phyloP scores from a whole-genome alignment of 345 rosid genomes.

The Populus nigra region DNA sequence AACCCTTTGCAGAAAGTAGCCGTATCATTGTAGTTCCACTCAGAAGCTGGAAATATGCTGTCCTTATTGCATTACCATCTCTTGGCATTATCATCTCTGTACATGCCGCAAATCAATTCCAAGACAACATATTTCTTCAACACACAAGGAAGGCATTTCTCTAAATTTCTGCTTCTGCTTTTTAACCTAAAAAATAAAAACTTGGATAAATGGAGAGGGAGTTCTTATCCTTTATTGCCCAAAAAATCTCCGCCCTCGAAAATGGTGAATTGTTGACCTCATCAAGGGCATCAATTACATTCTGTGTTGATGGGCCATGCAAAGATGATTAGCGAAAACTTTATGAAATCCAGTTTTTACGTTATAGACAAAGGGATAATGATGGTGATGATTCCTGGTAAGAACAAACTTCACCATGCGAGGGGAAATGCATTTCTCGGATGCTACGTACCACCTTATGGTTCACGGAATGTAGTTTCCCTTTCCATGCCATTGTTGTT shows the following conservation, averaged over 20 bases:
- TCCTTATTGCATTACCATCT: conserved; percentile 29
- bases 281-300: background rate
- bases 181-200: too few relatives aligned
- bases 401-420: conserved; percentile 9
- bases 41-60: conserved; percentile 45
- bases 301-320: background rate
- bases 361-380: background rate
- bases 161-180: background rate
- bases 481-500: too few relatives aligned
- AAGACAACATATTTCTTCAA: background rate
- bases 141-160: too few relatives aligned
- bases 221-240: background rate
- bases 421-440: conserved; percentile 14
- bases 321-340: background rate
- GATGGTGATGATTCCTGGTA: background rate
- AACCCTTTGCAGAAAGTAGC: background rate
- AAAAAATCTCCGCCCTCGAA: background rate
- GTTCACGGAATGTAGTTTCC: background rate
- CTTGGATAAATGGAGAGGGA: too few relatives aligned
- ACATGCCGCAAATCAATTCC: conserved; percentile 36
- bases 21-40: conserved; percentile 25
- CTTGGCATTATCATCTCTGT: conserved; percentile 62
- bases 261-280: background rate
- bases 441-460: too few relatives aligned
- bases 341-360: background rate